Evolutionary conservation across 148 eudicot genomes (phyloP), one percentile per base, ranked within the genome.

Genomic region (Nepenthes mirabilis): DNA sequence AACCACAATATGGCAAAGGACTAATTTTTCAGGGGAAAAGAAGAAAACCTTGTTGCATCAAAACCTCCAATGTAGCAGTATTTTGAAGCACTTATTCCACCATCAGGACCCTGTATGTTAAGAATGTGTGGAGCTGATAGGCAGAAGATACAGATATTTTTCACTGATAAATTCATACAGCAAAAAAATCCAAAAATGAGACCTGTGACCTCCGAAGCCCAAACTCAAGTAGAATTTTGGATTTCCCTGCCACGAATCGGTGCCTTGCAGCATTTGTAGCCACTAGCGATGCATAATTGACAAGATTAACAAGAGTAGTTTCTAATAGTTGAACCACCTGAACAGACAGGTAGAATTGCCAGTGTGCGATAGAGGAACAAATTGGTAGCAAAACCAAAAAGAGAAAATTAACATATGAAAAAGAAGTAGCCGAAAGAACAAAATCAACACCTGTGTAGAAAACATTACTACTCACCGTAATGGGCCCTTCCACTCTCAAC

Each of bases 161-260:
- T 12, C 1, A n/a, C 6, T 12, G 6, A 5, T 52, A 6, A 52
- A 10, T 13, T 52, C 2, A 11, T 13, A 52, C 6, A n/a, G 6
- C 11, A 14, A 13, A 23, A 2, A 52, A 32, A 4, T 32, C 13
- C 48, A 52, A 40, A 59, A 32, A 55, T 56, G 35, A 53, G 13
- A 91, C 98, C 88, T 91, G 98, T 55, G 98, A 96, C 72, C 98
- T 79, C 57, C 98, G 79, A 68, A 91, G 91, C 64, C 98, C 98
- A 75, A 91, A 91, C 72, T 91, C 98, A 67, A 91, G 85, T 60
- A 91, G 82, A 60, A 70, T 65, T 75, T 91, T 91, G 60, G 88
- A 82, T 63, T 82, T 79, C 65, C 98, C 98, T 52, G 91, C 98
- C 59, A 91, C 95, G 68, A 83, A 83, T 52, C 98, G 88, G 74